Evolutionary conservation across 805 yeast species (phyloP), one percentile per base, ranked within the genome.

Genomic region (Metschnikowia lochheadii): DNA sequence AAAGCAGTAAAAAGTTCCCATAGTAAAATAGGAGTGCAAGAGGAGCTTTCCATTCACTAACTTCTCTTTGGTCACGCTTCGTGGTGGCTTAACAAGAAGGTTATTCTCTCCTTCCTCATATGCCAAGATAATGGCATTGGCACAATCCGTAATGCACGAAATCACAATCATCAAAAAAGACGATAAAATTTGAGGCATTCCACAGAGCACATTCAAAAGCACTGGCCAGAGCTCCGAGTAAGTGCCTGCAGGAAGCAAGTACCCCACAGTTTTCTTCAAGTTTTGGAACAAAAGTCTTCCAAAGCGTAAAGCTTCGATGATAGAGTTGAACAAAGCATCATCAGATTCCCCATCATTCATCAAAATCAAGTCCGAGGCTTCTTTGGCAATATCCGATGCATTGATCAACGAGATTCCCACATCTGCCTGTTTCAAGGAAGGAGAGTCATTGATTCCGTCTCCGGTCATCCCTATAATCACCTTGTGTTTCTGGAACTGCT

Each of bases 151-250:
- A 39, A 75, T 59, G 54, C 77, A 70, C 55, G 75, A 72, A 47
- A 78, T 76, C n/a, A 78, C 68, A 50, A 78, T 77, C 82, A 78
- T 78, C 49, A 65, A 62, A 61, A 78, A 76, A 5, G 80, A 75
- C 2, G 80, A 73, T 40, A 78, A 60, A 57, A 71, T 65, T 58
- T 74, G 81, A 1, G 82, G 82, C 49, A 74, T 55, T 8, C 82
- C 82, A 58, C 74, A 75, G n/a, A 75, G 60, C 5, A 77, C 68
- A 54, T 75, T 78, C 49, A 76, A 53, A 29, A 78, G 54, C 3
- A 78, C 75, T 0, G 81, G 73, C 81, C 81, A 78, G 32, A 78
- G 64, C 59, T 78, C 82, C 40, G 80, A 68, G 57, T 59, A 78
- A 14, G 75, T 64, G 29, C 82, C 82, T 37, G 81, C 83, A n/a